A percentile compares a stretch with the other conserved stretches of the same genome.
Evolutionary conservation across 129 eudicot species (phyloP).

Genomic region (Mikania micrantha): DNA sequence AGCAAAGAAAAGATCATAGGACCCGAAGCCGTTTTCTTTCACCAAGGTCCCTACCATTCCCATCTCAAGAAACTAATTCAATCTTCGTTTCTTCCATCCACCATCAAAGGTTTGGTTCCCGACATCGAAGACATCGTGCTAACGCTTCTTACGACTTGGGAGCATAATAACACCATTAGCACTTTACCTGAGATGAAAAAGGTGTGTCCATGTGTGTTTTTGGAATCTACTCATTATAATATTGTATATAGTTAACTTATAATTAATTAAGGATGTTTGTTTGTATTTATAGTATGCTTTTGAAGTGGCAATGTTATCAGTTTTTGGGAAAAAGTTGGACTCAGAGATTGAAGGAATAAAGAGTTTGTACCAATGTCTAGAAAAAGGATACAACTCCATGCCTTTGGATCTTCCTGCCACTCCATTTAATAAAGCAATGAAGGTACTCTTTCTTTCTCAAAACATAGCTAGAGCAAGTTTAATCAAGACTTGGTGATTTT

Average conservation of each 20-base stretch:
- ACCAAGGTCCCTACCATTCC: conserved; percentile 80
- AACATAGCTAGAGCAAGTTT: too few species aligned
- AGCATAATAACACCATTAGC: conserved; percentile 32
- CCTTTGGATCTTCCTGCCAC: conserved; percentile 81
- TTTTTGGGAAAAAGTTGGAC: conserved; percentile 51
- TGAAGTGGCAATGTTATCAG: conserved; percentile 75
- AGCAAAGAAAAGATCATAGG: conserved; percentile 87
- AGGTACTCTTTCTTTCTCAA: conserved; percentile 32
- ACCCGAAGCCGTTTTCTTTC: conserved; percentile 75
- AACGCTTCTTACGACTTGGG: conserved; percentile 42
- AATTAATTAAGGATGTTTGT: background rate
- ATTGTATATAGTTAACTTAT: background rate
- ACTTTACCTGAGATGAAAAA: conserved; percentile 79
- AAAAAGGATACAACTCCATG: conserved; percentile 96
- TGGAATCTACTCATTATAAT: background rate
- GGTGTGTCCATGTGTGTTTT: conserved; percentile 23
- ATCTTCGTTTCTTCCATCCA: conserved; percentile 49
- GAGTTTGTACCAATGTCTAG: conserved; percentile 52
- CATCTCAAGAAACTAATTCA: conserved; percentile 65
- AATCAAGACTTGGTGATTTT: too few species aligned
- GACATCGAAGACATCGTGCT: conserved; percentile 49
- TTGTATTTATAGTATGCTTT: conserved; percentile 60
- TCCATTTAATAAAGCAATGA: conserved; percentile 64
- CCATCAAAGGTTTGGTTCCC: conserved; percentile 40
- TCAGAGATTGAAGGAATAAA: conserved; percentile 53